These are phyloP conservation scores for Arbutus unedo DNA, from an alignment of 148 eudicot genomes.

Conservation along the genomic window DNA sequence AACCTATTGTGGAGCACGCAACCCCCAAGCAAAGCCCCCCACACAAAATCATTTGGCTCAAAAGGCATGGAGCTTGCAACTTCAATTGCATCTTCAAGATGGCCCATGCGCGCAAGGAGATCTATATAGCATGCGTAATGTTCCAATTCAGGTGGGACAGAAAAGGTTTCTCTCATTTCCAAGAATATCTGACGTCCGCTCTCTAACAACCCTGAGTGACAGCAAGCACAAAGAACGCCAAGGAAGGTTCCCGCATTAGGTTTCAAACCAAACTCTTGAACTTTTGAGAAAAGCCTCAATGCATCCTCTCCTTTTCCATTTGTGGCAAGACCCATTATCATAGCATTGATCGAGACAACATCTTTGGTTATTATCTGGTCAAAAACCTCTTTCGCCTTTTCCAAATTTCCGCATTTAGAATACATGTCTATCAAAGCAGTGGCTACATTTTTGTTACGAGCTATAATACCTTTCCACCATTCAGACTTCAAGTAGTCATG, in stretches of 20 bases:
- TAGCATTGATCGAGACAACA: constrained; percentile 63
- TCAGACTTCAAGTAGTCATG: constrained; percentile 55
- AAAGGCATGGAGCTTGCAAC: constrained; percentile 64
- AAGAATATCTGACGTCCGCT: constrained; percentile 60
- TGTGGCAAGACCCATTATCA: constrained; percentile 83
- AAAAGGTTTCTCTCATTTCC: constrained; percentile 34
- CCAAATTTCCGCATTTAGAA: constrained; percentile 62
- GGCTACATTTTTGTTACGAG: constrained; percentile 51
- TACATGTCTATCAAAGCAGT: constrained; percentile 85
- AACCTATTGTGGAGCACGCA: constrained; percentile 61
- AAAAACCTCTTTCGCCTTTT: constrained; percentile 55
- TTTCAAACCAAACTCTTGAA: constrained; percentile 32
- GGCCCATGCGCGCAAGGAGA: constrained; percentile 66
- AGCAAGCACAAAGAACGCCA: constrained; percentile 60
- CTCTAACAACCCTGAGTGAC: constrained; percentile 68
- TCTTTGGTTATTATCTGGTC: constrained; percentile 45
- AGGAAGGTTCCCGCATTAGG: constrained; percentile 64
- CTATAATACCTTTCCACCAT: constrained; percentile 40
- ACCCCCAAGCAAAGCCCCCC: constrained; percentile 86
- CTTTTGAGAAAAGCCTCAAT: constrained; percentile 39
- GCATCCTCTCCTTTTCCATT: constrained; percentile 83
- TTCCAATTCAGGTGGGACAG: constrained; percentile 46
- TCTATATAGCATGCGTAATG: constrained; percentile 80
- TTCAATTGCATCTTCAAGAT: constrained; percentile 67
- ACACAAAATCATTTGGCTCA: constrained; percentile 65